Conservation (phyloP, 139 green algal species). For the Micromonas commoda region DNA sequence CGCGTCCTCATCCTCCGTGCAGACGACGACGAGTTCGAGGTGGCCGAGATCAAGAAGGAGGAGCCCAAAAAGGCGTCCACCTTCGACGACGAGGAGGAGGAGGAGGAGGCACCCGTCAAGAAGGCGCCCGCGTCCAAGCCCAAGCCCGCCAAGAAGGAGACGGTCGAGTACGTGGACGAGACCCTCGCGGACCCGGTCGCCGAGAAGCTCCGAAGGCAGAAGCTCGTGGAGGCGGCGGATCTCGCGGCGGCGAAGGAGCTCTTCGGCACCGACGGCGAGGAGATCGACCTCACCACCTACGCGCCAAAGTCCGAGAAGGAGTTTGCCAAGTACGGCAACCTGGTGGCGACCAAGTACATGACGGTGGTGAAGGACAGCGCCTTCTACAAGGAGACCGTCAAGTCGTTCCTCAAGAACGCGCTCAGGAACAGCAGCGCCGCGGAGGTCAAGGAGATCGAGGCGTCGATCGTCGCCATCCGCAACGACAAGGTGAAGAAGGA, state of each 20-base stretch:
- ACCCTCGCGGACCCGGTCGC: slow-evolving; percentile 27
- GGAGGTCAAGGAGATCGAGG: slow-evolving; percentile 39
- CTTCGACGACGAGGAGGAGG: slow-evolving; percentile 16
- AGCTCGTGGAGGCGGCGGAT: slow-evolving; percentile 25
- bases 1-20: background rate
- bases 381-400: slow-evolving; percentile 26
- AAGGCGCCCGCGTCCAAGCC: background rate
- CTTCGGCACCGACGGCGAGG: slow-evolving; percentile 3
- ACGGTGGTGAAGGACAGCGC: background rate
- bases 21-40: background rate
- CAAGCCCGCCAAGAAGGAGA: background rate
- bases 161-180: slow-evolving; percentile 23
- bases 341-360: slow-evolving; percentile 27
- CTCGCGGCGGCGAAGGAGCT: slow-evolving; percentile 29
- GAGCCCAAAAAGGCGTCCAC: background rate
- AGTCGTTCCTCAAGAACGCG: slow-evolving; percentile 23
- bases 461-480: slow-evolving; percentile 14
- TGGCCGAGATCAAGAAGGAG: background rate
- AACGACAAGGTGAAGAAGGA: slow-evolving; percentile 38
- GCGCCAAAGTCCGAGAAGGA: slow-evolving; percentile 25
- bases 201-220: slow-evolving; percentile 25
- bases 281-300: slow-evolving; percentile 11
- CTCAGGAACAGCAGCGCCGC: slow-evolving; percentile 18
- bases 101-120: background rate
- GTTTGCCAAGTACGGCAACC: slow-evolving; percentile 27